A percentile compares a stretch with the other conserved stretches of the same genome.
Evolutionary conservation across 2,329 filamentous ascomycete genomes (phyloP).

Genomic region (Fusarium secorum): DNA sequence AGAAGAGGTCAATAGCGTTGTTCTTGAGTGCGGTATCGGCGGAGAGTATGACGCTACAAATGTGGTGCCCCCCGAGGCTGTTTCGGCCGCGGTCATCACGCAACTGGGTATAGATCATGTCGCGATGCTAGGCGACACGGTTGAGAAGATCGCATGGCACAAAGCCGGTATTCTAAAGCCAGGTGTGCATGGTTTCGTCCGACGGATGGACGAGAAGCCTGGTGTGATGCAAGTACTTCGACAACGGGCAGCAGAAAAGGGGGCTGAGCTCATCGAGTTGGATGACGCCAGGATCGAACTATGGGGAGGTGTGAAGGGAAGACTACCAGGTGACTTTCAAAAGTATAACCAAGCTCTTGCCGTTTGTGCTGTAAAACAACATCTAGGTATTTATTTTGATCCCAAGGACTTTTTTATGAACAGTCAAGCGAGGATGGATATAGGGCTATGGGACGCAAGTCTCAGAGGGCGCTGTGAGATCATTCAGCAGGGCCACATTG

Average conservation of each 20-base stretch:
- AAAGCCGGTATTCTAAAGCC: constrained; percentile 87
- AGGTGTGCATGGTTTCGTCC: constrained; percentile 54
- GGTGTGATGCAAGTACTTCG: constrained; percentile 63
- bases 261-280: constrained; percentile 53
- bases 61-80: constrained; percentile 68
- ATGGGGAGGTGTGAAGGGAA: constrained; percentile 54
- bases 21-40: constrained; percentile 93
- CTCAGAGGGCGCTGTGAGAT: constrained; percentile 82
- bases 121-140: constrained; percentile 78
- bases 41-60: constrained; percentile 95
- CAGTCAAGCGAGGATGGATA: not conserved
- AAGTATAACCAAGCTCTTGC: constrained; percentile 67
- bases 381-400: constrained; percentile 53
- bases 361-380: constrained; percentile 62
- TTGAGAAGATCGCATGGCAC: constrained; percentile 87
- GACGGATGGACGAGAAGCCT: constrained; percentile 41
- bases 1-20: constrained; percentile 78
- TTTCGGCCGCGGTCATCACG: constrained; percentile 77
- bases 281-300: constrained; percentile 48
- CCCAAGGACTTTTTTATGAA: not conserved
- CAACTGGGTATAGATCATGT: constrained; percentile 88
- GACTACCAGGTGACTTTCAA: constrained; percentile 61
- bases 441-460: constrained; percentile 70
- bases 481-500: constrained; percentile 59
- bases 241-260: constrained; percentile 66